A percentile compares a stretch with the other conserved stretches of the same genome.
These are phyloP conservation scores for Jasminum sambac DNA, from an alignment of 257 asterid species.

Conservation along the genomic window DNA sequence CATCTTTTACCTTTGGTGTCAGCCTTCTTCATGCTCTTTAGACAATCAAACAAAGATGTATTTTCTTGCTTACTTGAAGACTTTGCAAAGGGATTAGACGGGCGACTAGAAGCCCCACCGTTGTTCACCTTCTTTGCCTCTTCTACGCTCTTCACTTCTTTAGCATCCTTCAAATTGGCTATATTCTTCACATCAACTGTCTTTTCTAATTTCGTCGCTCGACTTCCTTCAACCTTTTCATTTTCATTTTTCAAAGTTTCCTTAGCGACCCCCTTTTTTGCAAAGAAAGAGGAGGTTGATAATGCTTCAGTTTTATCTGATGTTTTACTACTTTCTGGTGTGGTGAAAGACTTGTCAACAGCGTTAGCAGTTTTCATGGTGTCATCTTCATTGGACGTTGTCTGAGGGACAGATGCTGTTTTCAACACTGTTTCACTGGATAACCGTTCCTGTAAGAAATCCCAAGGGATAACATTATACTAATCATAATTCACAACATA, in stretches of 20 bases:
- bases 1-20: slow-evolving; percentile 30
- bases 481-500: background rate
- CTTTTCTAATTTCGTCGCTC: slow-evolving; percentile 33
- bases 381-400: slow-evolving; percentile 29
- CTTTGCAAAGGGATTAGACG: slow-evolving; percentile 84
- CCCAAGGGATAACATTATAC: background rate
- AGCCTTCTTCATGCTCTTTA: slow-evolving; percentile 65
- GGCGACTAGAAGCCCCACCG: slow-evolving; percentile 38
- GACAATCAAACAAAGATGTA: slow-evolving; percentile 60
- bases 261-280: slow-evolving; percentile 35
- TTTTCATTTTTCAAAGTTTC: slow-evolving; percentile 36
- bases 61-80: slow-evolving; percentile 52
- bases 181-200: slow-evolving; percentile 33
- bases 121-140: slow-evolving; percentile 33
- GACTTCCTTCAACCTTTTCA: slow-evolving; percentile 34
- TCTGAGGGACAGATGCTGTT: slow-evolving; percentile 23
- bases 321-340: slow-evolving; percentile 42
- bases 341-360: slow-evolving; percentile 27
- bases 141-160: slow-evolving; percentile 25
- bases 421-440: slow-evolving; percentile 42
- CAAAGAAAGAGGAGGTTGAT: slow-evolving; percentile 32
- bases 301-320: slow-evolving; percentile 31
- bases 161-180: slow-evolving; percentile 21
- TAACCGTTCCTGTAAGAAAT: slow-evolving; percentile 60
- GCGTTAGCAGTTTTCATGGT: slow-evolving; percentile 30